phyloP scores from a whole-genome alignment of 2,329 filamentous ascomycete genomes.

The Fusarium continuum region DNA sequence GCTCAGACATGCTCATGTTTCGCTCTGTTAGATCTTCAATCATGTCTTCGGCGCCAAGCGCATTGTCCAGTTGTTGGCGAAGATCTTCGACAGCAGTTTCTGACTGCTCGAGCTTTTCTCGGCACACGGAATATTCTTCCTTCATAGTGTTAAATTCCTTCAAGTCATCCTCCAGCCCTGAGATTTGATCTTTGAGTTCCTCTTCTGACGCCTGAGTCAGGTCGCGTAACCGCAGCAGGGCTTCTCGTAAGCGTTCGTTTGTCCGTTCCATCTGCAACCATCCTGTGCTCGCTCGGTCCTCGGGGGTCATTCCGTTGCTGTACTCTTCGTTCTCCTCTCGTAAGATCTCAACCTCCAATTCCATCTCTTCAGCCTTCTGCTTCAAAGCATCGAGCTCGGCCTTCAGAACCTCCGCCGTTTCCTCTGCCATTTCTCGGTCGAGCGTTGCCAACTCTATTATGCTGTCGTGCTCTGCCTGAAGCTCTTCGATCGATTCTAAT shows the following conservation, averaged over 20 bases:
- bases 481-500: slow-evolving; percentile 72
- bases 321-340: slow-evolving; percentile 88
- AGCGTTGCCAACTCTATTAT: slow-evolving; percentile 86
- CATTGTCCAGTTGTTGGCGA: slow-evolving; percentile 88
- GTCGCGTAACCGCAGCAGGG: slow-evolving; percentile 84
- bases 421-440: slow-evolving; percentile 96
- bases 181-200: slow-evolving; percentile 79
- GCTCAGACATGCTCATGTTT: slow-evolving; percentile 83
- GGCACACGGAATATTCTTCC: slow-evolving; percentile 73
- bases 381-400: slow-evolving; percentile 82
- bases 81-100: slow-evolving; percentile 85
- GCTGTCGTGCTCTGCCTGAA: slow-evolving; percentile 85
- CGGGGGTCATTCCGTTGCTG: slow-evolving; percentile 83
- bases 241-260: slow-evolving; percentile 87
- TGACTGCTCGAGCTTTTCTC: slow-evolving; percentile 76
- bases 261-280: slow-evolving; percentile 93
- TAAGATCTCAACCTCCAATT: slow-evolving; percentile 87
- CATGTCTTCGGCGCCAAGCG: slow-evolving; percentile 89
- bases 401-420: slow-evolving; percentile 84
- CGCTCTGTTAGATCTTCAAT: slow-evolving; percentile 91
- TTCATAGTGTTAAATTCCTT: slow-evolving; percentile 73
- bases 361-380: slow-evolving; percentile 80
- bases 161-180: slow-evolving; percentile 76
- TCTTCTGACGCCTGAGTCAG: slow-evolving; percentile 86
- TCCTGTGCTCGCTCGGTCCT: slow-evolving; percentile 85